Evolutionary conservation across 306 rosid species (phyloP).

Genomic region (Acacia confusa): DNA sequence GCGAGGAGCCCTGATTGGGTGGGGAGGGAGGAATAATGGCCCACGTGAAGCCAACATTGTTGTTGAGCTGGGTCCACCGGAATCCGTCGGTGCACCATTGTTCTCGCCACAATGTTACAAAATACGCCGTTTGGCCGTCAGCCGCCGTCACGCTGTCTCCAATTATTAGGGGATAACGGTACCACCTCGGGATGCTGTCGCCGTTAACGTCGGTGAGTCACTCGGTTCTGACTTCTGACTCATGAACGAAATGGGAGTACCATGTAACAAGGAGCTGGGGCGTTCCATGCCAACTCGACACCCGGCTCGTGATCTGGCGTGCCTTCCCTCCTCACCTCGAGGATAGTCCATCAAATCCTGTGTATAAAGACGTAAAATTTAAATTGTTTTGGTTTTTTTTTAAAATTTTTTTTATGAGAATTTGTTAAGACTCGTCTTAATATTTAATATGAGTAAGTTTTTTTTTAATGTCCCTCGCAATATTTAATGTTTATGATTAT

Average conservation of each 20-base stretch:
- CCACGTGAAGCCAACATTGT: constrained; percentile 32
- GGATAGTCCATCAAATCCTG: neutral
- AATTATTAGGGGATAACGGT: neutral
- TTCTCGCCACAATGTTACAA: neutral
- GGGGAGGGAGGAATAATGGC: constrained; percentile 3
- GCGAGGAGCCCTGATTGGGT: constrained; percentile 2
- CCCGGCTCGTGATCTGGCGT: neutral
- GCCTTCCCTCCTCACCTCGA: neutral
- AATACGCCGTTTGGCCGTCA: constrained; percentile 7
- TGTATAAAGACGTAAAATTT: too few species aligned
- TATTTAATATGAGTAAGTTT: too few species aligned
- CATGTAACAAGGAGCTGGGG: neutral
- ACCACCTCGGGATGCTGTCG: constrained; percentile 16
- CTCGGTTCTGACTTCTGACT: constrained; percentile 20
- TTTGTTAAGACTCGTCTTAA: too few species aligned
- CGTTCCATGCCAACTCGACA: constrained; percentile 1
- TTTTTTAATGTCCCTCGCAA: too few species aligned
- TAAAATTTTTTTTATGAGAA: too few species aligned
- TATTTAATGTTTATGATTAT: too few species aligned
- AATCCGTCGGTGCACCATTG: constrained; percentile 41
- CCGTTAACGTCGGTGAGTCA: constrained; percentile 53
- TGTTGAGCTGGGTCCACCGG: neutral
- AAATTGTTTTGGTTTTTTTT: too few species aligned
- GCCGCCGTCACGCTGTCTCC: neutral
- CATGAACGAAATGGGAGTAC: neutral